These are phyloP conservation scores for Penicillium hesseltinei DNA, from an alignment of 2,329 filamentous ascomycete genomes.

Conservation along the genomic window DNA sequence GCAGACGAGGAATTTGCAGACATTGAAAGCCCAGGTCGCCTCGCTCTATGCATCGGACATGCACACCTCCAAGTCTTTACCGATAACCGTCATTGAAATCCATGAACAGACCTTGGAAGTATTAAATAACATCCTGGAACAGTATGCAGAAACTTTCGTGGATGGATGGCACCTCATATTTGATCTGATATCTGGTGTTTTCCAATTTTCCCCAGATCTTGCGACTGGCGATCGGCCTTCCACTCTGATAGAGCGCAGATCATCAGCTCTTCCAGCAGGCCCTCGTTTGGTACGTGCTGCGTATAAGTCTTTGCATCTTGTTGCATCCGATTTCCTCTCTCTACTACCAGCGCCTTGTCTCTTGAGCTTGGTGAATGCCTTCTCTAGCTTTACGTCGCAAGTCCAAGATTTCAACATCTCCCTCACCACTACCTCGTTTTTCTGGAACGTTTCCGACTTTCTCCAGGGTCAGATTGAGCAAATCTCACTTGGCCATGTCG, in stretches of 20 bases:
- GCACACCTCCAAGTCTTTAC: constrained; percentile 56
- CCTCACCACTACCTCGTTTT: constrained; percentile 89
- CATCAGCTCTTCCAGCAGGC: constrained; percentile 48
- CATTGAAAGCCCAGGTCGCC: constrained; percentile 61
- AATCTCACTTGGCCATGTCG: constrained; percentile 39
- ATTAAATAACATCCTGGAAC: constrained; percentile 78
- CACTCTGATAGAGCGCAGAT: constrained; percentile 17
- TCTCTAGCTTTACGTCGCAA: constrained; percentile 87
- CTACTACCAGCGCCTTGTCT: constrained; percentile 70
- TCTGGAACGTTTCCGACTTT: constrained; percentile 93
- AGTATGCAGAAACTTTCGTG: constrained; percentile 78
- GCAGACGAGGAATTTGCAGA: constrained; percentile 69
- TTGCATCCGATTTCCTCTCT: constrained; percentile 89
- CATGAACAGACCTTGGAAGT: constrained; percentile 78
- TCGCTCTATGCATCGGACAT: constrained; percentile 57
- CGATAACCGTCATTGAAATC: constrained; percentile 70
- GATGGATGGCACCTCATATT: constrained; percentile 86
- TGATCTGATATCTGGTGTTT: constrained; percentile 79
- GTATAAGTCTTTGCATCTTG: constrained; percentile 84
- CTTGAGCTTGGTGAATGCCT: constrained; percentile 75
- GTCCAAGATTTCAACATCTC: constrained; percentile 93
- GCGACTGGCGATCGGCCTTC: constrained; percentile 27
- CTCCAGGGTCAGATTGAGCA: constrained; percentile 55
- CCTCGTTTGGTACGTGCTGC: constrained; percentile 77
- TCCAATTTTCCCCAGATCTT: constrained; percentile 51